Evolutionary conservation across 345 rosid species (phyloP), one percentile per base, ranked within the genome.

Genomic region (Salix exigua): DNA sequence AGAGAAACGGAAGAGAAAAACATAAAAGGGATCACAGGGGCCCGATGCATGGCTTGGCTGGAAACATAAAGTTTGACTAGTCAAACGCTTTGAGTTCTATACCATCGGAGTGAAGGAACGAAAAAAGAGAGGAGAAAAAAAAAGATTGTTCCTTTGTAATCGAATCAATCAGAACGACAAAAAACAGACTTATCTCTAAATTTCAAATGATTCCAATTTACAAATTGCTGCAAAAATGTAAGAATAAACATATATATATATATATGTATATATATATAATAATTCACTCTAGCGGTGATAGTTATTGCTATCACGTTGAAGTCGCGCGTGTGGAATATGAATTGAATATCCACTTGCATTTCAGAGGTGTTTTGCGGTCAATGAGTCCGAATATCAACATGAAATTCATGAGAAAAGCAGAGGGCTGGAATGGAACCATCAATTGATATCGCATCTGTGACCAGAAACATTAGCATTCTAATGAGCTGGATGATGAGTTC

Each of bases 41-140:
- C 37, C 64, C 62, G 26, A 48, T 44, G 35, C 75, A 61, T 46
- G 33, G 44, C 35, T 6, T 21, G 12, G 66, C 0, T 38, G 42
- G 42, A 63, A 76, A 69, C 66, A 50, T 46, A 79, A 69, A 71
- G 58, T 75, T 53, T 64, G 88, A 81, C 80, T 61, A 38, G 70
- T 28, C 64, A 64, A 64, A 35, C 44, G 2, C 51, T 2, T 63
- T 11, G 26, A 6, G 33, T 4, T 31, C 33, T 0, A 31, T 31
- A 31, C 4, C 44, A 48, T 53, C 25, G 46, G 60, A 33, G 37
- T 6, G 6, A 33, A 33, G 37, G 37, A 33, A 1, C 37, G 6
- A 4, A 33, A 33, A 33, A 0, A 33, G 33, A 31, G 33, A 31
- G 0, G 37, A 40, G 0, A 38, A 7, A 38, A 7, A 8, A 5